Conservation (phyloP, 192 early-diverging fungal species). For the Fimicolochytrium jonesii region DNA sequence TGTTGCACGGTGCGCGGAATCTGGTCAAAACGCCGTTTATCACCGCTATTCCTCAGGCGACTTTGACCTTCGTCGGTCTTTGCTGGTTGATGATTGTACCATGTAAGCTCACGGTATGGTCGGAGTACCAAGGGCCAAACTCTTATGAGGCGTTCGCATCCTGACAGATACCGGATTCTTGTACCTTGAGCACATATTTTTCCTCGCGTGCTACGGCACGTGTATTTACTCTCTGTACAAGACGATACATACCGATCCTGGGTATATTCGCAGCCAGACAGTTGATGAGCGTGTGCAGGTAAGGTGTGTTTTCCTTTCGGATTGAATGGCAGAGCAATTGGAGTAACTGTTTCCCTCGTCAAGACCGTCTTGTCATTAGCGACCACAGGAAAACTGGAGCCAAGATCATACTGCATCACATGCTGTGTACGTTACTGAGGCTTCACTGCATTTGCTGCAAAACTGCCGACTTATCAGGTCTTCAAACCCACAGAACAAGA, state of each 20-base stretch:
- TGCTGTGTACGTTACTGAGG: conserved; percentile 70
- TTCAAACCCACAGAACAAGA: conserved; percentile 68
- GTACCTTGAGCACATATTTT: conserved; percentile 59
- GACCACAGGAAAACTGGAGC: conserved; percentile 61
- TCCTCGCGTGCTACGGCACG: conserved; percentile 53
- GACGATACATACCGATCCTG: conserved; percentile 69
- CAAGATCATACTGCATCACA: conserved; percentile 78
- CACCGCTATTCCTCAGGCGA: conserved; percentile 83
- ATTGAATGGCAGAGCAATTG: background rate
- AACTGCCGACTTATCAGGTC: no score
- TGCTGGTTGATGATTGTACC: conserved; percentile 70
- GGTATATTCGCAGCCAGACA: conserved; percentile 63
- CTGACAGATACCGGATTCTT: conserved; percentile 57
- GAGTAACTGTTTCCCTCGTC: background rate
- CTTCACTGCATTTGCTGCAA: no score
- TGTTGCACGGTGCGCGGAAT: conserved; percentile 42
- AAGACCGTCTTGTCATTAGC: conserved; percentile 62
- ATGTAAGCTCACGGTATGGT: conserved; percentile 53
- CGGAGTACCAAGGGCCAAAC: background rate
- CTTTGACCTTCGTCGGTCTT: conserved; percentile 65
- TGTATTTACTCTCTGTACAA: conserved; percentile 77
- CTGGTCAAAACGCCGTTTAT: conserved; percentile 77
- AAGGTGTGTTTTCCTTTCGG: background rate
- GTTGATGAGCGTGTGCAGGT: conserved; percentile 34
- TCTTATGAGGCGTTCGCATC: background rate